A percentile compares a stretch with the other conserved stretches of the same genome.
phyloP scores from a whole-genome alignment of 1,284 basidiomycete species.

The Earliella scabrosa region DNA sequence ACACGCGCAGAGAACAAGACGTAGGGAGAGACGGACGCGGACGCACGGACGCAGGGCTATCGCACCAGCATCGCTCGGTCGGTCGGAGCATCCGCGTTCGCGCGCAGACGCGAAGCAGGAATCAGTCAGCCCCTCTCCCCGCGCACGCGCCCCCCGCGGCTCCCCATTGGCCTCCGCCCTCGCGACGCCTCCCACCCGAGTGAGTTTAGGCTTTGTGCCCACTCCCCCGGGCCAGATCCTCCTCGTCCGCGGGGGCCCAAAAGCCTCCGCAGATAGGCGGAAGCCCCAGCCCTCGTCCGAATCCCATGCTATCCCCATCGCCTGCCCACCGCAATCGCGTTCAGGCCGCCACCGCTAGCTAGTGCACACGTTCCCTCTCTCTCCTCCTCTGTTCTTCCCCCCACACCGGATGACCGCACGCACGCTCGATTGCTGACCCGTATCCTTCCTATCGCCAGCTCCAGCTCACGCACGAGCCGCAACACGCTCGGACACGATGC shows the following conservation, averaged over 20 bases:
- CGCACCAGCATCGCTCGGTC: not conserved
- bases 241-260: not conserved
- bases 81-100: constrained; percentile 22
- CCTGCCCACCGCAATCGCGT: constrained; percentile 4
- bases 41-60: not conserved
- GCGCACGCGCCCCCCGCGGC: not conserved
- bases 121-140: constrained; percentile 1
- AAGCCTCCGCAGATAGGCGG: constrained; percentile 11
- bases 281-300: not conserved
- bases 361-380: not conserved
- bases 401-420: not conserved
- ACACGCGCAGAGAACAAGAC: not conserved
- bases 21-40: not conserved
- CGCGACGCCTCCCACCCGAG: constrained; percentile 18
- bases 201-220: constrained; percentile 27
- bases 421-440: constrained; percentile 13
- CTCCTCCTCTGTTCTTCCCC: not conserved
- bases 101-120: constrained; percentile 6
- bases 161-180: constrained; percentile 10
- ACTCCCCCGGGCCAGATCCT: constrained; percentile 3
- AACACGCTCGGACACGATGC: too few species aligned
- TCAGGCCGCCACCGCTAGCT: constrained; percentile 5
- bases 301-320: too few species aligned
- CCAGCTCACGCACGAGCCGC: not conserved
- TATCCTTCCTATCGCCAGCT: constrained; percentile 7